Percentiles rank a stretch among this genome's conserved stretches.
These are phyloP conservation scores for Acanthamoeba lugdunensis DNA, from an alignment of 208 protist species.

Conservation along the genomic window DNA sequence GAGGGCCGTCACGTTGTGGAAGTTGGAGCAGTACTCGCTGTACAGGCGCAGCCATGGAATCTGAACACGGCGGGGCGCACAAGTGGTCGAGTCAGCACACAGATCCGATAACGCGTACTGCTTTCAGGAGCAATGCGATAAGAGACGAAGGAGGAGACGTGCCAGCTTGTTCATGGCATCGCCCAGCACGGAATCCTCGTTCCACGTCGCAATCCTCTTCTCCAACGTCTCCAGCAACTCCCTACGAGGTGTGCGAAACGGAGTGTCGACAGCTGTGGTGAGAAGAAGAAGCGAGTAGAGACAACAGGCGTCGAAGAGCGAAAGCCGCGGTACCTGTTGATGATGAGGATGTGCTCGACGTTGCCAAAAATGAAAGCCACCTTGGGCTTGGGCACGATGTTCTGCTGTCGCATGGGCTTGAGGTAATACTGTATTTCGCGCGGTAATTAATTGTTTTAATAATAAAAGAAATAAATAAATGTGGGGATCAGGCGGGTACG, in stretches of 20 bases:
- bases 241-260: neutral
- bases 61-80: neutral
- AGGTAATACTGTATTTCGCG: slow-evolving; percentile 13
- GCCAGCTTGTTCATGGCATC: slow-evolving; percentile 73
- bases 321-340: slow-evolving; percentile 30
- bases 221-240: slow-evolving; percentile 60
- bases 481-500: no score
- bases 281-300: neutral
- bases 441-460: neutral
- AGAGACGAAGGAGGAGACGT: neutral
- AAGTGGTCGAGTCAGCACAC: neutral
- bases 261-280: no score
- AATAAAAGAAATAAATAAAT: slow-evolving; percentile 25
- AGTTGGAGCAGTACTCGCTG: slow-evolving; percentile 62
- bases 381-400: slow-evolving; percentile 47
- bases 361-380: slow-evolving; percentile 70
- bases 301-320: no score
- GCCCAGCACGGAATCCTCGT: neutral
- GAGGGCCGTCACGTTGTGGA: slow-evolving; percentile 47
- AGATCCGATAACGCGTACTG: neutral
- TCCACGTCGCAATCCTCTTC: slow-evolving; percentile 18
- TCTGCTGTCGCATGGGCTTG: slow-evolving; percentile 62
- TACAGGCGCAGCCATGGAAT: slow-evolving; percentile 60
- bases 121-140: neutral
- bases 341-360: slow-evolving; percentile 67